phyloP scores from a whole-genome alignment of 306 rosid genomes.

The Lathyrus oleraceus region DNA sequence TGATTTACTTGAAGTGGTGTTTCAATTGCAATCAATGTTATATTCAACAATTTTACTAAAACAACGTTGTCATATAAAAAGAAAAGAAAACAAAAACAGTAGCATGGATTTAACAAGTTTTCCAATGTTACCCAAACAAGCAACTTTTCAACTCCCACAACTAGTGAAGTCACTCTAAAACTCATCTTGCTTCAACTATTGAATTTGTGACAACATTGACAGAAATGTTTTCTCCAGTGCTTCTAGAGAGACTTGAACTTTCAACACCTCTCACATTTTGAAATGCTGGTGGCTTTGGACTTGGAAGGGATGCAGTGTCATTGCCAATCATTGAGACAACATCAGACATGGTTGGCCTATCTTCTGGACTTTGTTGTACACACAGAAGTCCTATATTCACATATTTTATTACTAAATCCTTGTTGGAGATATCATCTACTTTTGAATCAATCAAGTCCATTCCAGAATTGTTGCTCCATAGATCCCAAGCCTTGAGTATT shows the following conservation, averaged over 20 bases:
- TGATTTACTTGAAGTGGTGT: too few relatives aligned
- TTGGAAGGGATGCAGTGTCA: slow-evolving; percentile 28
- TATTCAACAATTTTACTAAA: neutral
- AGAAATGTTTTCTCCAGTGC: slow-evolving; percentile 9
- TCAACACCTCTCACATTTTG: slow-evolving; percentile 30
- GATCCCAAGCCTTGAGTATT: slow-evolving; percentile 43
- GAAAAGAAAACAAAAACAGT: neutral
- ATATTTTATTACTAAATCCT: slow-evolving; percentile 9
- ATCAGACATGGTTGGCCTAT: slow-evolving; percentile 45
- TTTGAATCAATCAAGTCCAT: slow-evolving; percentile 33
- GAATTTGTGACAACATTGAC: slow-evolving; percentile 24
- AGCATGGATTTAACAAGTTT: neutral
- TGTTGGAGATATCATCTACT: neutral
- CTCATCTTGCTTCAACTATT: slow-evolving; percentile 37
- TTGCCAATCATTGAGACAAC: slow-evolving; percentile 47
- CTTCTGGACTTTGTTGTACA: slow-evolving; percentile 44
- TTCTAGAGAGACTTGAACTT: neutral
- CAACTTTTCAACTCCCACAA: neutral
- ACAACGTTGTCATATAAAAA: neutral
- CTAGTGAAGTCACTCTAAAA: neutral
- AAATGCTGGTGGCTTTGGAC: slow-evolving; percentile 38
- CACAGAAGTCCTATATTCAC: slow-evolving; percentile 43
- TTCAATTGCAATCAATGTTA: too few relatives aligned
- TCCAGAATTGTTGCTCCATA: slow-evolving; percentile 34
- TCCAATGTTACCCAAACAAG: neutral